phyloP scores from a whole-genome alignment of 2,329 filamentous ascomycete species.

The Berkeleyomyces basicola region DNA sequence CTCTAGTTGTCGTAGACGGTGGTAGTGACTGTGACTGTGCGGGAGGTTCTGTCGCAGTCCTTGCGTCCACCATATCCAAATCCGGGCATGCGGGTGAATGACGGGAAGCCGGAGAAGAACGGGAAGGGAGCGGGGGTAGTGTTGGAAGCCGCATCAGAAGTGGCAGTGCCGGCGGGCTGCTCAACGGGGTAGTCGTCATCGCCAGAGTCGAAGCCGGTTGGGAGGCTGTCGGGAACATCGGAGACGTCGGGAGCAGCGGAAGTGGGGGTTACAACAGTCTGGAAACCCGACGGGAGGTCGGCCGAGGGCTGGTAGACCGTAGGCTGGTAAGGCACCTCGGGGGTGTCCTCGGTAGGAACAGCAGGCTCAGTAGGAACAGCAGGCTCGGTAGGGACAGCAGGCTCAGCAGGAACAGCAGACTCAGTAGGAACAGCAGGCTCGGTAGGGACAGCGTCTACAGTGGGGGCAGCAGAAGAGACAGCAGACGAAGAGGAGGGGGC shows the following conservation, averaged over 20 bases:
- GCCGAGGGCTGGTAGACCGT: not conserved
- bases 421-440: slow-evolving; percentile 26
- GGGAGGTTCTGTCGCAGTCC: not conserved
- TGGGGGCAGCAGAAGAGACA: not conserved
- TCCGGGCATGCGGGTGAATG: not conserved
- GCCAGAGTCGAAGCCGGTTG: not conserved
- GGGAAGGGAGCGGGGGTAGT: not conserved
- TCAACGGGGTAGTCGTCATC: not conserved
- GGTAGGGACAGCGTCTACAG: slow-evolving; percentile 5
- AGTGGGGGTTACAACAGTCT: not conserved
- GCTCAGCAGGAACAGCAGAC: slow-evolving; percentile 23
- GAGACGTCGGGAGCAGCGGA: not conserved
- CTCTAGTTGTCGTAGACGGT: slow-evolving; percentile 1
- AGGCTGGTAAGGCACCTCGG: not conserved
- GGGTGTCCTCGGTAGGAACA: not conserved
- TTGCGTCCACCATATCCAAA: not conserved
- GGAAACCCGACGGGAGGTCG: not conserved
- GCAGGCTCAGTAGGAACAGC: slow-evolving; percentile 48
- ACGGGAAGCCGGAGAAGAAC: slow-evolving; percentile 2
- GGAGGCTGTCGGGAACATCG: not conserved
- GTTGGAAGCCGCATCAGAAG: not conserved
- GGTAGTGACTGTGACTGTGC: not conserved
- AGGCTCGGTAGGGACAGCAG: slow-evolving; percentile 30
- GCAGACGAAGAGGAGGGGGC: not conserved
- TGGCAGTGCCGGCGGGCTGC: not conserved